Percentiles rank a stretch among this genome's conserved stretches.
These are phyloP conservation scores for Globisporangium emineosum DNA, from an alignment of 352 stramenopile genomes.

Conservation along the genomic window DNA sequence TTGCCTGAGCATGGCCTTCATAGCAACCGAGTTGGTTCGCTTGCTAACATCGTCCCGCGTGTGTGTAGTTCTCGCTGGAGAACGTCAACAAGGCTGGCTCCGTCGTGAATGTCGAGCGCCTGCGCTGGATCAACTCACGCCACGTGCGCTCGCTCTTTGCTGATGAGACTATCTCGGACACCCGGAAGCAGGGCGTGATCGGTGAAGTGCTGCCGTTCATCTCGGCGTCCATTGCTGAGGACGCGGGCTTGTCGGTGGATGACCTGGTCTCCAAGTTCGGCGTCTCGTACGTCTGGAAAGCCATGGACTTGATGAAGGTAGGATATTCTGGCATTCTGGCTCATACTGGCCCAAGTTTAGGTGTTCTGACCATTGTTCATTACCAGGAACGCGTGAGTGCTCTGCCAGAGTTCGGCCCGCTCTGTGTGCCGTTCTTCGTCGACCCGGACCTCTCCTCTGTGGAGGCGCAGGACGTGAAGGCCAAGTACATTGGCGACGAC, in stretches of 20 bases:
- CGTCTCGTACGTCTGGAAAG: conserved; percentile 65
- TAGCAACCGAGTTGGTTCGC: no score
- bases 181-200: conserved; percentile 47
- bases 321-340: neutral
- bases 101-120: conserved; percentile 82
- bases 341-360: no score
- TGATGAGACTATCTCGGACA: conserved; percentile 32
- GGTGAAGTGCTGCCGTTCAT: conserved; percentile 71
- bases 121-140: conserved; percentile 89
- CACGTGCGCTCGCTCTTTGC: conserved; percentile 81
- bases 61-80: conserved; percentile 69
- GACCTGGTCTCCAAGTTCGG: conserved; percentile 54
- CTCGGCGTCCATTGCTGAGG: conserved; percentile 25
- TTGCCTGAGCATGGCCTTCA: no score
- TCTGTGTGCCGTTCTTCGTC: conserved; percentile 74
- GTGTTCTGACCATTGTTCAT: no score
- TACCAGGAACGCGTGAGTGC: conserved; percentile 81
- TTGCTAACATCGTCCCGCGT: no score
- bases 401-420: conserved; percentile 73
- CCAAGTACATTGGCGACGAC: conserved; percentile 66
- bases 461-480: conserved; percentile 60
- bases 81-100: conserved; percentile 88
- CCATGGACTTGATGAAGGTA: conserved; percentile 85
- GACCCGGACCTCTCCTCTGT: conserved; percentile 48
- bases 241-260: neutral